Base-by-base conservation (phyloP, 2,329 filamentous ascomycete species). In the Juglanconis juglandina region DNA sequence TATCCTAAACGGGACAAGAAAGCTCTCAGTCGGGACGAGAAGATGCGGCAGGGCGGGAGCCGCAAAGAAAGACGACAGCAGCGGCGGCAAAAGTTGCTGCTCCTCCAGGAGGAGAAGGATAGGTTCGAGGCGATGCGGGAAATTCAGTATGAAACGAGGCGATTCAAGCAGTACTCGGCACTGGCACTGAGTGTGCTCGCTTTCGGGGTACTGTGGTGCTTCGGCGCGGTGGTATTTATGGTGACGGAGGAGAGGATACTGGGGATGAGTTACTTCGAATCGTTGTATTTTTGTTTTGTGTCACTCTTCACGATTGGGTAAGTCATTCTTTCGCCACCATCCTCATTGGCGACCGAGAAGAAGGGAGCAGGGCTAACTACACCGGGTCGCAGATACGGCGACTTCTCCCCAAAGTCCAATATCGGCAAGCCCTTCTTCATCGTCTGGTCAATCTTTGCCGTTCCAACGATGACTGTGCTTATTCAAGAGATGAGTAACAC, bases 401-500 rank as follows among this genome's bases (percentile, higher is more conserved):
- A 96, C 65, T 73, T 88, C 4, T 86, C 87, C 1, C 92, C 92
- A 0, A 78, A 86, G 13, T 90, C 87, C 1, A 93, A 92, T 65
- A 82, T 87, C 0, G 91, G 90, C 1, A 87, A 90, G 56, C 85
- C 90, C 0, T 96, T 96, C 71, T 96, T 96, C 68, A 90, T 97
- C 14, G 87, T 96, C 58, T 97, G 93, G 93, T 91, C 88, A 14
- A 72, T 96, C 1, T 81, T 96, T 32, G 92, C 92, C 0, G 80
- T 96, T 3, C 93, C 93, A 0, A 93, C 90, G 1, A 93, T 93
- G 82, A 96, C 93, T 0, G 87, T 96, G 17, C 81, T 96, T 11
- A 90, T 96, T 64, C 89, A 87, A 10, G 89, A 92, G 65, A 89
- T 94, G 62, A 90, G 90, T 30, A 89, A 96, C 68, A 97, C 93